Percentiles rank a stretch among this genome's conserved stretches.
These are phyloP conservation scores for Aspergillus ellipticus DNA, from an alignment of 495 filamentous ascomycete species.

Conservation along the genomic window DNA sequence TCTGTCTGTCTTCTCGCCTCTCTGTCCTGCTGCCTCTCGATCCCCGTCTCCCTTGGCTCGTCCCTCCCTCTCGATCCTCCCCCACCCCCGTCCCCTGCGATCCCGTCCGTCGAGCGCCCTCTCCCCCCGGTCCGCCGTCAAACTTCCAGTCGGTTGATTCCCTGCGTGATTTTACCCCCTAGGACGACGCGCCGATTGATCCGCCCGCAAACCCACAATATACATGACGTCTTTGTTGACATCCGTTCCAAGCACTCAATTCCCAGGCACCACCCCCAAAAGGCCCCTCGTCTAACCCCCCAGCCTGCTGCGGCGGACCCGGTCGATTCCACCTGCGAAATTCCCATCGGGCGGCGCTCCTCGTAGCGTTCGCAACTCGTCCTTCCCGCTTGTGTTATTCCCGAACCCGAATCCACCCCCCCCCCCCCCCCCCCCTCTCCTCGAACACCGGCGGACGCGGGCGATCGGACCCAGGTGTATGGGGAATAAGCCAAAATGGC, in stretches of 20 bases:
- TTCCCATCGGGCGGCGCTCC: constrained; percentile 32
- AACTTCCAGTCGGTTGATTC: too few species aligned
- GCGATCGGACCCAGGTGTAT: constrained; percentile 29
- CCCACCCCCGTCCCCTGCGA: constrained; percentile 9
- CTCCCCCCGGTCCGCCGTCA: neutral
- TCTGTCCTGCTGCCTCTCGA: too few species aligned
- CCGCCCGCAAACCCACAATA: constrained; percentile 15
- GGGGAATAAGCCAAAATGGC: constrained; percentile 56
- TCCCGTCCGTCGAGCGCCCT: neutral
- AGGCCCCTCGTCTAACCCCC: neutral
- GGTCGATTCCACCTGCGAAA: constrained; percentile 12
- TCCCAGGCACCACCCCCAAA: constrained; percentile 10
- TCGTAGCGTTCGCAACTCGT: constrained; percentile 38
- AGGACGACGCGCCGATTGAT: constrained; percentile 25
- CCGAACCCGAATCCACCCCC: neutral
- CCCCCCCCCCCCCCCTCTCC: constrained; percentile 1
- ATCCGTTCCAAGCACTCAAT: constrained; percentile 19
- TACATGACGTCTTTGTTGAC: constrained; percentile 49
- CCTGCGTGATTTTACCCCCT: constrained; percentile 13
- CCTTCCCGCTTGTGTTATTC: constrained; percentile 24
- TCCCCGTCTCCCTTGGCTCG: too few species aligned
- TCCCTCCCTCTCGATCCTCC: constrained; percentile 4
- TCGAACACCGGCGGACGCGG: constrained; percentile 12
- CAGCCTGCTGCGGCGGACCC: neutral
- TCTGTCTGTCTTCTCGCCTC: neutral